A percentile compares a stretch with the other conserved stretches of the same genome.
Evolutionary conservation across 148 eudicot species (phyloP).

Genomic region (Heliamphora exappendiculata): DNA sequence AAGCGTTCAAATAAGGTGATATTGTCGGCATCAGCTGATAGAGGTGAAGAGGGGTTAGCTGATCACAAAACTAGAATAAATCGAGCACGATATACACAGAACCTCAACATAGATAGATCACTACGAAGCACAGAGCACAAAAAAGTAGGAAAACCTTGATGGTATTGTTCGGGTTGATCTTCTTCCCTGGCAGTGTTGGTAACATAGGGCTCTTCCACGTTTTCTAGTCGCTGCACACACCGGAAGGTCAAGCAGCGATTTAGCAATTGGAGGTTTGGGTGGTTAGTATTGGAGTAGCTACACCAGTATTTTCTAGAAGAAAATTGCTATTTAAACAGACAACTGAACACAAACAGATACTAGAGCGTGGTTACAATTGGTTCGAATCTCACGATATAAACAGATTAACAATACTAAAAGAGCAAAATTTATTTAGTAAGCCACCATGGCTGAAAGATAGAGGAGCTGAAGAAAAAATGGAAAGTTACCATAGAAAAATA

Average conservation of each 20-base stretch:
- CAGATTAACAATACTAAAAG: too few species aligned
- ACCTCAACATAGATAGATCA: not conserved
- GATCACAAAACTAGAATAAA: not conserved
- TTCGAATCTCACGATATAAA: too few species aligned
- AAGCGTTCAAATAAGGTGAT: slow-evolving; percentile 69
- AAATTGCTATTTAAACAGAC: too few species aligned
- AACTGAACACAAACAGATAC: too few species aligned
- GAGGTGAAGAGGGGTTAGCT: slow-evolving; percentile 13
- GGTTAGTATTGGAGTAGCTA: not conserved
- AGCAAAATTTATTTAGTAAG: too few species aligned
- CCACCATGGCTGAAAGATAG: not conserved
- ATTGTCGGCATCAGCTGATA: slow-evolving; percentile 62
- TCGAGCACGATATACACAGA: not conserved
- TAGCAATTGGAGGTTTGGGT: not conserved
- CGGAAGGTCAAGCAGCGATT: slow-evolving; percentile 3
- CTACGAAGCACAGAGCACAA: not conserved
- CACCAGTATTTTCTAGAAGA: too few species aligned
- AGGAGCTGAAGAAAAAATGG: not conserved
- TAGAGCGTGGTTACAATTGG: too few species aligned
- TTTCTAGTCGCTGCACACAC: slow-evolving; percentile 62
- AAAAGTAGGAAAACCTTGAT: slow-evolving; percentile 60
- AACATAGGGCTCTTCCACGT: slow-evolving; percentile 46
- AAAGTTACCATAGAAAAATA: slow-evolving; percentile 63
- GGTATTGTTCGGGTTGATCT: slow-evolving; percentile 40
- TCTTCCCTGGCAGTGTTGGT: slow-evolving; percentile 35